Conservation (phyloP, 805 yeast genomes). For the Lachancea nothofagi region DNA sequence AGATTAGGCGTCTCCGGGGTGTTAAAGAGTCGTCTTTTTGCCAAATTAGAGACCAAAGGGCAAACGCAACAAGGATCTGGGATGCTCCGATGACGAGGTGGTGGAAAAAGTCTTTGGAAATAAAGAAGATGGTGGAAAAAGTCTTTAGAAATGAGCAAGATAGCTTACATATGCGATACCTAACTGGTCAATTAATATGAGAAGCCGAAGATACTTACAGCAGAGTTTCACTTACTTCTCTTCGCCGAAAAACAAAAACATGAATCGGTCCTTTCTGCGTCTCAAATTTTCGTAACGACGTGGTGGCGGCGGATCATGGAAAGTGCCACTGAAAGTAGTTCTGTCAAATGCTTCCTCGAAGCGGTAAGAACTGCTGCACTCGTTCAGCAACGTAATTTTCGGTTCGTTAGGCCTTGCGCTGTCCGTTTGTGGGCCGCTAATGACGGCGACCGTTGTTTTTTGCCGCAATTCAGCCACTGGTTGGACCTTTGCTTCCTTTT, state of each 20-base stretch:
- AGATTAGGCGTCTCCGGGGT: no score
- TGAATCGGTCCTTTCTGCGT: slow-evolving; percentile 12
- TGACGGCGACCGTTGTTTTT: background rate
- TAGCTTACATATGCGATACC: no score
- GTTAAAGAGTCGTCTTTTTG: no score
- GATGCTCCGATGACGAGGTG: no score
- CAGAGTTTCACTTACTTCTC: slow-evolving; percentile 5
- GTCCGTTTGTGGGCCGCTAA: background rate
- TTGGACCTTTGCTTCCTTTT: background rate
- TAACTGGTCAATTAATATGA: no score
- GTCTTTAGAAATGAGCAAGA: background rate
- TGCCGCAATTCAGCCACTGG: background rate
- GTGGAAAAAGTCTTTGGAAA: background rate
- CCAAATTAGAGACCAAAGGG: no score
- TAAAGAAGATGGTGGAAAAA: background rate
- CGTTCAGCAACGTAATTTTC: background rate
- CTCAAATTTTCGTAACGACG: slow-evolving; percentile 8
- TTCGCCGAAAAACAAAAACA: slow-evolving; percentile 14
- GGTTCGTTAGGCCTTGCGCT: background rate
- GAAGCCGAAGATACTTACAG: no score
- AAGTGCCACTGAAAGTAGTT: slow-evolving; percentile 1
- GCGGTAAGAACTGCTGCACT: background rate
- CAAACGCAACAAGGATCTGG: no score
- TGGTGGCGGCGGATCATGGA: background rate
- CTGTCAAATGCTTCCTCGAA: slow-evolving; percentile 4